phyloP scores from a whole-genome alignment of 306 rosid species.

The Potentilla sterilis region DNA sequence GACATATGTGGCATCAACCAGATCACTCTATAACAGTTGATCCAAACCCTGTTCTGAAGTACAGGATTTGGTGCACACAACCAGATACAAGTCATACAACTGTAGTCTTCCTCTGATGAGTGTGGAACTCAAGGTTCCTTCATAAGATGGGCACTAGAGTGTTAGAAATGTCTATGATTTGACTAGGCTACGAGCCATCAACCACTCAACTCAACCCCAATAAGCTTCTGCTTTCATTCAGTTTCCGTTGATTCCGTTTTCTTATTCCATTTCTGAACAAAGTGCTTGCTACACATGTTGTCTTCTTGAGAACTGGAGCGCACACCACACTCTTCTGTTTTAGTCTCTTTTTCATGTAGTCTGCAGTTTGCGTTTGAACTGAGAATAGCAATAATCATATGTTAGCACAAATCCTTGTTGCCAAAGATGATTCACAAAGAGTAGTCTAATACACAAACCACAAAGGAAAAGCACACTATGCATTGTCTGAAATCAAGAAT shows the following conservation, averaged over 20 bases:
- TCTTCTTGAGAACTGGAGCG: constrained; percentile 30
- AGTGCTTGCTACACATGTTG: constrained; percentile 57
- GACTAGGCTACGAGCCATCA: constrained; percentile 20
- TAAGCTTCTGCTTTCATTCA: constrained; percentile 44
- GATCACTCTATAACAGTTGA: neutral
- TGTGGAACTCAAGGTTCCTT: neutral
- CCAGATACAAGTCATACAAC: neutral
- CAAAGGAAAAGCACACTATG: neutral
- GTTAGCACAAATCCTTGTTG: neutral
- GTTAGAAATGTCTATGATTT: constrained; percentile 26
- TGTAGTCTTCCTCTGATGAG: neutral
- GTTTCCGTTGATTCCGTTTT: constrained; percentile 52
- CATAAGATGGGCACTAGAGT: neutral
- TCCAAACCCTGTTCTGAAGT: neutral
- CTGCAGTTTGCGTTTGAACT: constrained; percentile 76
- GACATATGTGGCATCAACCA: neutral
- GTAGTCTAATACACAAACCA: neutral
- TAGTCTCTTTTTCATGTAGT: constrained; percentile 60
- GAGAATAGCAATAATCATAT: constrained; percentile 21
- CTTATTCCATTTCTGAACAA: constrained; percentile 66
- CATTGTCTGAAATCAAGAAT: neutral
- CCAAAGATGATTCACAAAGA: neutral
- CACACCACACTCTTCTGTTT: constrained; percentile 28
- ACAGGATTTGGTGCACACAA: neutral
- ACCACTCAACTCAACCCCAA: constrained; percentile 16